Base-by-base conservation (phyloP, 1,139 yeast genomes). In the Yamadazyma mexicana region DNA sequence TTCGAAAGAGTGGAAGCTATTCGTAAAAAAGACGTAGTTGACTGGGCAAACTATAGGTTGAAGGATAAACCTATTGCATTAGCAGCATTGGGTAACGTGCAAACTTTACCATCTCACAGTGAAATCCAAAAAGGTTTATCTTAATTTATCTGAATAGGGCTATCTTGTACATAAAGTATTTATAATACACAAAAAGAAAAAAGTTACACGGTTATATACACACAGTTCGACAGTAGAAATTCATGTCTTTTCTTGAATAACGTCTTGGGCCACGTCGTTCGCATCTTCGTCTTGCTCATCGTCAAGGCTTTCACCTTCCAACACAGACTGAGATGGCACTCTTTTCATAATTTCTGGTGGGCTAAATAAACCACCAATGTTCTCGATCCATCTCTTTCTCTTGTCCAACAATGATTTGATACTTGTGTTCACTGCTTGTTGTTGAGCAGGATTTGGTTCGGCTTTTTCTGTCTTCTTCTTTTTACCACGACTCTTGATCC, bases 21-120 rank as follows among this genome's bases (percentile, higher is more conserved):
- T 42, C 77, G 89, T 7, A 84, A 79, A 54, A 75, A 81, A 35
- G 98, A 89, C 59, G 87, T 92, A 34, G 77, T 85, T 31, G 73
- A 77, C 49, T 94, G 98, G 95, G 95, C 97, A 34, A 86, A 86
- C 55, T 83, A 84, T 63, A 78, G 88, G 58, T 66, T 92, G 44
- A 78, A 80, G 59, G 79, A 79, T 52, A 86, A 81, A 58, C 96
- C 95, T 24, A 73, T 92, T 37, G 95, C 97, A 18, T 67, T 92
- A 45, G 95, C 96, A 17, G 96, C 96, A 5, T 69, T 91, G 34
- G 99, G 99, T 31, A 83, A 88, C 50, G 81, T 85, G 35, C 71
- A 71, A 48, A 71, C 80, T 14, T 70, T 84, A 50, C 83, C 87
- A 34, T 72, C 81, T 35, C 82, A 79, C 61, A 53, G 61, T 44